Base-by-base conservation (phyloP, 2,329 filamentous ascomycete genomes). In the Fusarium hainanense region DNA sequence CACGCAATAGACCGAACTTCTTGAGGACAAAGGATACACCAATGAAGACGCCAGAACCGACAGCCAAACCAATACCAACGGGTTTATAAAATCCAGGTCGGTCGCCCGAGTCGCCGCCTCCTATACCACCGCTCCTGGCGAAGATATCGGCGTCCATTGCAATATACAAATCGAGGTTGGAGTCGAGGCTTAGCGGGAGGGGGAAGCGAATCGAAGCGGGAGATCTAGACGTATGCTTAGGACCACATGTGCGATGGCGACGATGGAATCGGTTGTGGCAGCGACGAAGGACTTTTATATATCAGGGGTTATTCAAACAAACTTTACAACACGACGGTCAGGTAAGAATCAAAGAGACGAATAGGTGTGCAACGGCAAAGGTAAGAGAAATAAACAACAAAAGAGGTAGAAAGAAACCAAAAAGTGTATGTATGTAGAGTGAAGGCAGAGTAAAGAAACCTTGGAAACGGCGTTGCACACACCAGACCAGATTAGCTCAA, bases 1-100 rank as follows among this genome's bases (percentile, higher is more conserved):
- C 95, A 79, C 90, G 94, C 66, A 99, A 85, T 73, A 99, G 82
- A 7, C 96, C 96, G 63, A 93, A 86, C 83, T 99, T 99, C 82
- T 98, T 98, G 76, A 99, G 82, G 28, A 98, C 94, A 79, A 98
- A 99, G 1, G 95, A 98, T 16, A 92, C 87, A 57, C 96, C 96
- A 77, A 99, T 99, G 79, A 98, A 98, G 61, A 93, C 79, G 43
- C 96, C 96, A 0, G 95, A 98, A 32, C 90, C 89, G 63, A 98
- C 87, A 18, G 96, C 96, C 37, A 99, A 85, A 23, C 89, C 85
- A 67, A 99, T 93, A 58, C 96, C 96, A 71, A 98, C 88, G 27
- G 90, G 88, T 78, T 98, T 98, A 86, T 92, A 98, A 61, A 82
- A 80, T 10, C 82, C 74, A 1, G 87, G 87, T 27, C 86, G 81